A percentile compares a stretch with the other conserved stretches of the same genome.
phyloP scores from a whole-genome alignment of 495 filamentous ascomycete species.

The Neurospora sp. region DNA sequence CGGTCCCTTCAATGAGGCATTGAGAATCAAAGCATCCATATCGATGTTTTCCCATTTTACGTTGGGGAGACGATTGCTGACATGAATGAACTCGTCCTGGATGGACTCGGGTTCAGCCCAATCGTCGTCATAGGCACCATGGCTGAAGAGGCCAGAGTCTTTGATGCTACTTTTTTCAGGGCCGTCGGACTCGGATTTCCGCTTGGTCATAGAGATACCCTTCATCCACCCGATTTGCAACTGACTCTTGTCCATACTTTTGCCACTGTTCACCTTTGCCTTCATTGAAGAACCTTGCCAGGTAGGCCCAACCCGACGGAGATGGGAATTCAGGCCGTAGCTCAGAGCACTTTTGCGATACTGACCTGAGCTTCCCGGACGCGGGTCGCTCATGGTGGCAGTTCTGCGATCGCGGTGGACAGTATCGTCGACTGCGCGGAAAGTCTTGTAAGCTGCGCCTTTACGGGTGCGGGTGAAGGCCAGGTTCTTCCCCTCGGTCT shows the following conservation, averaged over 20 bases:
- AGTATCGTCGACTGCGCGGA: constrained; percentile 52
- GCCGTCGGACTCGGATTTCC: constrained; percentile 27
- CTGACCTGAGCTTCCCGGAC: constrained; percentile 30
- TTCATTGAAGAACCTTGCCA: constrained; percentile 54
- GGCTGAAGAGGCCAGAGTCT: constrained; percentile 35
- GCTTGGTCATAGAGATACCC: constrained; percentile 72
- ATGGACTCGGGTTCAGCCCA: constrained; percentile 75
- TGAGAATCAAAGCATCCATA: constrained; percentile 59
- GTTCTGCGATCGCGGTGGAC: constrained; percentile 30
- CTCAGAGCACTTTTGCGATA: constrained; percentile 33
- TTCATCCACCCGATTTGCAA: constrained; percentile 84
- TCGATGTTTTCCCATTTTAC: constrained; percentile 82
- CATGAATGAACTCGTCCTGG: constrained; percentile 78
- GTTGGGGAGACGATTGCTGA: constrained; percentile 72
- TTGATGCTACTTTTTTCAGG: constrained; percentile 27
- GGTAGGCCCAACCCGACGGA: constrained; percentile 25
- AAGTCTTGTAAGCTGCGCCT: constrained; percentile 79
- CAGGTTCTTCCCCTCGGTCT: constrained; percentile 51
- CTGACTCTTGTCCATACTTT: constrained; percentile 47
- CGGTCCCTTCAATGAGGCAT: constrained; percentile 74
- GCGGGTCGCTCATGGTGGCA: constrained; percentile 42
- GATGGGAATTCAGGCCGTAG: constrained; percentile 32
- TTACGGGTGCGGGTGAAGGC: constrained; percentile 74
- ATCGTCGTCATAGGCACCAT: constrained; percentile 33
- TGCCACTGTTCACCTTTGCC: constrained; percentile 43